Evolutionary conservation across 352 stramenopile species (phyloP).

Genomic region (Globisporangium emineosum): DNA sequence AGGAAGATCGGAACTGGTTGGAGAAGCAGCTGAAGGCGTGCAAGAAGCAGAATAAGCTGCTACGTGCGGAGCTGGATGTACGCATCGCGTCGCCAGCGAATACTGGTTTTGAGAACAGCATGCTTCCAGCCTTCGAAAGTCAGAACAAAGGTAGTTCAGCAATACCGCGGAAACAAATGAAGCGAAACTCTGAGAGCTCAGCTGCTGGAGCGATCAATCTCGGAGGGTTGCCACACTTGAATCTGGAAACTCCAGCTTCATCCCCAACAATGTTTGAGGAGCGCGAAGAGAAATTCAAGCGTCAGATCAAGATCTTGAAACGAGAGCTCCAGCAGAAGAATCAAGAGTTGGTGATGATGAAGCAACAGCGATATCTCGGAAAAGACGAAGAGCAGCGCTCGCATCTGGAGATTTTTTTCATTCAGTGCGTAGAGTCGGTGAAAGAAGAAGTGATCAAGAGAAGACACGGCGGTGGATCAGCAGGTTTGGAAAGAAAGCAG

Average conservation of each 20-base stretch:
- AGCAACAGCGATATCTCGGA: constrained; percentile 37
- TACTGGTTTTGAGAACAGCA: constrained; percentile 21
- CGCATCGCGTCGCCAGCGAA: constrained; percentile 34
- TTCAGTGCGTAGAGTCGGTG: constrained; percentile 79
- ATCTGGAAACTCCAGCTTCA: constrained; percentile 22
- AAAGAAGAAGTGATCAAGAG: constrained; percentile 69
- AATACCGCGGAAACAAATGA: constrained; percentile 16
- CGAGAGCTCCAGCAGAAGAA: constrained; percentile 66
- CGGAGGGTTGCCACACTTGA: constrained; percentile 31
- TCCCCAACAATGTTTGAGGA: constrained; percentile 36
- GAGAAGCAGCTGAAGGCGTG: constrained; percentile 92
- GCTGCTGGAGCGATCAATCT: not conserved
- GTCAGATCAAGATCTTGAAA: constrained; percentile 64
- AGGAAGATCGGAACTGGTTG: constrained; percentile 91
- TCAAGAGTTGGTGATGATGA: constrained; percentile 37
- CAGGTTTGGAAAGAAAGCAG: constrained; percentile 21
- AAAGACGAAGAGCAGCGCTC: constrained; percentile 35
- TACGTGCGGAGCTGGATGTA: constrained; percentile 78
- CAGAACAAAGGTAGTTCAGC: constrained; percentile 17
- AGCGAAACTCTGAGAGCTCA: constrained; percentile 15
- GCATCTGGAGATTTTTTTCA: constrained; percentile 71
- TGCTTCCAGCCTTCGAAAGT: constrained; percentile 41
- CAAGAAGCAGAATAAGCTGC: constrained; percentile 93
- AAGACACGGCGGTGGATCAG: constrained; percentile 23
- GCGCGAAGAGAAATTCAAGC: constrained; percentile 65